Evolutionary conservation across 2,329 filamentous ascomycete species (phyloP).

Genomic region (Sarocladium brachiariae): DNA sequence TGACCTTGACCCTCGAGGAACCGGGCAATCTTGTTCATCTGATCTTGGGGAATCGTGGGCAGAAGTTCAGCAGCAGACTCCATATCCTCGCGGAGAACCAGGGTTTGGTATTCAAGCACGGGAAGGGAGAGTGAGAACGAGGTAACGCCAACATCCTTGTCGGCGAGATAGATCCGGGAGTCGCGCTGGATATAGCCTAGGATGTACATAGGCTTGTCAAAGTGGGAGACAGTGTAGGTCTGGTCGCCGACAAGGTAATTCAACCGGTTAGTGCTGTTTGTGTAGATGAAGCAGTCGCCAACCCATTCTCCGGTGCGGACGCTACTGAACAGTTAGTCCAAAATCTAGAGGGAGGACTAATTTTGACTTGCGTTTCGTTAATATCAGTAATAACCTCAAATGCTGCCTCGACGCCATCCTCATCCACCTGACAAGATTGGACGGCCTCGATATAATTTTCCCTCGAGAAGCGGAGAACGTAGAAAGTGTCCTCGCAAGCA

Average conservation of each 20-base stretch:
- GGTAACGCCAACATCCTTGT: conserved; percentile 90
- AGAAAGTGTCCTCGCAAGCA: conserved; percentile 92
- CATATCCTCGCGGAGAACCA: conserved; percentile 89
- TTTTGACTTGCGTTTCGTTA: conserved; percentile 66
- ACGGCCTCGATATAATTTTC: conserved; percentile 81
- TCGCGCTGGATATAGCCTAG: conserved; percentile 93
- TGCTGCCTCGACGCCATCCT: conserved; percentile 88
- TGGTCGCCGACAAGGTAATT: conserved; percentile 98
- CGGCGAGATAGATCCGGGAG: conserved; percentile 87
- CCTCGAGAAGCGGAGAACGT: conserved; percentile 84
- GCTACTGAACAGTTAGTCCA: too few species aligned
- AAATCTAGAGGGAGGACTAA: too few species aligned
- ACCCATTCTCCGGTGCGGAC: conserved; percentile 97
- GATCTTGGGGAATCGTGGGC: conserved; percentile 75
- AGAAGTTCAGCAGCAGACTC: conserved; percentile 84
- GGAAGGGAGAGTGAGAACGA: conserved; percentile 87
- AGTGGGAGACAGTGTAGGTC: conserved; percentile 95
- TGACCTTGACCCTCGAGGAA: conserved; percentile 97
- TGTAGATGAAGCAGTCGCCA: conserved; percentile 98
- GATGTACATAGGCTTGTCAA: conserved; percentile 91
- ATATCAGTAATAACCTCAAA: conserved; percentile 97
- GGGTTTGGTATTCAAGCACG: conserved; percentile 93
- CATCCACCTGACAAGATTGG: conserved; percentile 75
- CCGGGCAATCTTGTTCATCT: conserved; percentile 95
- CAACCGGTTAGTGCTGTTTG: conserved; percentile 89